Evolutionary conservation across 768 basidiomycete genomes (phyloP), one percentile per base, ranked within the genome.

Genomic region (Daedalea quercina): DNA sequence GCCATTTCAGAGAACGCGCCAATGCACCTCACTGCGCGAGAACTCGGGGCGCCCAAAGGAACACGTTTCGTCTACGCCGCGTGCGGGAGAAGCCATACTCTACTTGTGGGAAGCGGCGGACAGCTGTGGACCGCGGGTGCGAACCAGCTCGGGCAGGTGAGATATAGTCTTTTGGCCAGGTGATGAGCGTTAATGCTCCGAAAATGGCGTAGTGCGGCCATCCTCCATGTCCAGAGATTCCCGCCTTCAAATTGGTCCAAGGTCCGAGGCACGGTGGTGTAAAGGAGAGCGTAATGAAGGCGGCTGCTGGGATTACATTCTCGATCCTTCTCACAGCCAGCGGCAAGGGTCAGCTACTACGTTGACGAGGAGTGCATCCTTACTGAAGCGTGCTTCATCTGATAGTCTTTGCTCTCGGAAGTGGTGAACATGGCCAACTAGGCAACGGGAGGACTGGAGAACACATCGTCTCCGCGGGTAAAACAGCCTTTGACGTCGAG

Each of bases 381-480:
- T 20, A 41, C 34, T 19, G 1, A 25, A 19, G 34, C 33, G 24
- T 15, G n/a, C 11, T 2, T 47, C 15, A 25, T 34, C 33, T 43
- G 17, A 31, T 24, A 88, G 91, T 95, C 2, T 97, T 87, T 61
- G 78, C 91, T 1, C 87, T 93, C 57, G 95, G 95, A 31, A 94
- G 90, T 47, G 90, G 84, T 20, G 94, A 96, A 68, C 84, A 90
- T 54, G 95, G 95, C 1, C 94, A 96, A 58, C 74, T 97, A 0
- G 95, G 93, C 0, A 94, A 92, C 65, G 95, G 94, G 17, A 82
- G 82, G 57, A 94, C 92, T 0, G 92, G 94, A n/a, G 93, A 95
- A 68, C 81, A 90, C 33, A 90, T 95, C 53, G 80, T 85, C 9
- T 86, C 87, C 1, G 89, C 87, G 19, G 90, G 90, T 60, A 92